Percentiles rank a stretch among this genome's conserved stretches.
Evolutionary conservation across 1,284 basidiomycete species (phyloP).

Genomic region (Vanrija sp.): DNA sequence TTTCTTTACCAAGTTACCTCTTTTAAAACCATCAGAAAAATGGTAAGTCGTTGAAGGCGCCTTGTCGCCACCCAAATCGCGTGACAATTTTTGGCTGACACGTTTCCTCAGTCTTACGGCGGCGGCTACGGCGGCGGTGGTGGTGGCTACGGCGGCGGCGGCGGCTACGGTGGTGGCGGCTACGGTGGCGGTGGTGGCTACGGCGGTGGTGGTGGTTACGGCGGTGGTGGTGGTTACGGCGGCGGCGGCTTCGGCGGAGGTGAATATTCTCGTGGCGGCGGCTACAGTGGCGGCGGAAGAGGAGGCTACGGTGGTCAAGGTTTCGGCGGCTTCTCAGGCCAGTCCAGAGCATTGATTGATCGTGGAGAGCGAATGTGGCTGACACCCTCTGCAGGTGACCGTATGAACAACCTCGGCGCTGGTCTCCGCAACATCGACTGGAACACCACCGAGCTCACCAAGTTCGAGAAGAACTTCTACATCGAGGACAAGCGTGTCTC

Average conservation of each 20-base stretch:
- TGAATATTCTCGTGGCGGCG: conserved; percentile 12
- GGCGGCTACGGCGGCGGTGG: conserved; percentile 28
- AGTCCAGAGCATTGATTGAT: conserved; percentile 31
- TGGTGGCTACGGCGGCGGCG: conserved; percentile 27
- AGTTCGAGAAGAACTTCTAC: conserved; percentile 84
- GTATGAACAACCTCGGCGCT: conserved; percentile 78
- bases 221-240: conserved; percentile 45
- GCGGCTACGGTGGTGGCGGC: conserved; percentile 16
- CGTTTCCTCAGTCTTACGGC: conserved; percentile 32
- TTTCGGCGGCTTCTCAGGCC: conserved; percentile 31
- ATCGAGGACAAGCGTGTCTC: conserved; percentile 84
- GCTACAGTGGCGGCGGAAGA: conserved; percentile 38
- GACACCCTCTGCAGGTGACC: conserved; percentile 54
- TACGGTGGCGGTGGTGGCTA: conserved; percentile 31
- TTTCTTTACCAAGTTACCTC: conserved; percentile 1
- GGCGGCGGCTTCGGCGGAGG: conserved; percentile 24
- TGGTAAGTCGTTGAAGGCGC: conserved; percentile 4
- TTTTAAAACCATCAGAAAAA: conserved; percentile 4
- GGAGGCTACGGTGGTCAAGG: conserved; percentile 56
- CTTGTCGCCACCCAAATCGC: conserved; percentile 1
- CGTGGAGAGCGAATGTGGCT: conserved; percentile 15
- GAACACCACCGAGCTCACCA: conserved; percentile 64
- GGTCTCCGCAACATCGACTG: conserved; percentile 84
- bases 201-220: conserved; percentile 48
- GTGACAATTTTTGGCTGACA: background rate